Evolutionary conservation across 768 basidiomycete species (phyloP).

Genomic region (Lactarius trivialis): DNA sequence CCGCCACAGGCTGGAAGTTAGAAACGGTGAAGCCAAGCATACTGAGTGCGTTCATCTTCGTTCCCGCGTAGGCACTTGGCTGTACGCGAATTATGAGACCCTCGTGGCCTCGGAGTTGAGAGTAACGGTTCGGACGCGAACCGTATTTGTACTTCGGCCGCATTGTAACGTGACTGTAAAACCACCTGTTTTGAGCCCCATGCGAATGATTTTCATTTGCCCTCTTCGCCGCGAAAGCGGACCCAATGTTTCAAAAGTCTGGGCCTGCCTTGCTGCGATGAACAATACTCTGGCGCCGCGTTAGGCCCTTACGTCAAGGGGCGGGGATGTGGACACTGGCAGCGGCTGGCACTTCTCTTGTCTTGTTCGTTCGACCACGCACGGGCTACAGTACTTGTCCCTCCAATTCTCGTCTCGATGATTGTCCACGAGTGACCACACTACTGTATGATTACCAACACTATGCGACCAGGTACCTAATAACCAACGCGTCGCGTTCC

Average conservation of each 20-base stretch:
- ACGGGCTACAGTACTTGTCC: too few species aligned
- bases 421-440: neutral
- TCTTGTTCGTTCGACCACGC: too few species aligned
- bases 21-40: slow-evolving; percentile 19
- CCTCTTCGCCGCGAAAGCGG: too few species aligned
- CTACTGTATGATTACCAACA: neutral
- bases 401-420: neutral
- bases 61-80: neutral
- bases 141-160: neutral
- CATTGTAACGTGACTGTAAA: neutral
- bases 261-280: too few species aligned
- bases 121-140: neutral
- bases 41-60: neutral
- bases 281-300: too few species aligned
- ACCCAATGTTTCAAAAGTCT: too few species aligned
- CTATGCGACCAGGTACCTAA: neutral
- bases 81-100: neutral
- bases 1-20: slow-evolving; percentile 30
- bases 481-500: neutral
- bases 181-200: neutral
- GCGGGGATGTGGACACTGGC: too few species aligned
- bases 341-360: too few species aligned
- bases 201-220: too few species aligned
- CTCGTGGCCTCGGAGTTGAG: neutral
- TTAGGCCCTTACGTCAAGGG: too few species aligned